A percentile compares a stretch with the other conserved stretches of the same genome.
phyloP scores from a whole-genome alignment of 106 monocot species.

The Xerophyta viscosa region DNA sequence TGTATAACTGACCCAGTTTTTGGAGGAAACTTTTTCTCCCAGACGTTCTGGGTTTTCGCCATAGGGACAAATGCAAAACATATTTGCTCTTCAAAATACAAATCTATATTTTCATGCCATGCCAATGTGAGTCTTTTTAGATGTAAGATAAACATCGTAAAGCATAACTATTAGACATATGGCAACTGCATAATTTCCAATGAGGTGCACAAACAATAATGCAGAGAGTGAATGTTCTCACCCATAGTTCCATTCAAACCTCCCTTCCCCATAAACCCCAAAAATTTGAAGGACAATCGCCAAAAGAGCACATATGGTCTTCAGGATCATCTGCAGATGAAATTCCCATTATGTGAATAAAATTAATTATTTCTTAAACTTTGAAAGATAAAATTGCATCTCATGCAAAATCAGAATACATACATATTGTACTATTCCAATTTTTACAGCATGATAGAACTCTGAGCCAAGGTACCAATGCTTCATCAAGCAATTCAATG shows the following conservation, averaged over 20 bases:
- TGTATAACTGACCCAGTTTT: too few species aligned
- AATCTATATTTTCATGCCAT: too few species aligned
- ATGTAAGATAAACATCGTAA: too few species aligned
- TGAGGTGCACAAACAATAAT: too few species aligned
- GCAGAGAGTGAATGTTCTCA: conserved; percentile 23
- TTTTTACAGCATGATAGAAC: conserved; percentile 93
- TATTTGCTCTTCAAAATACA: too few species aligned
- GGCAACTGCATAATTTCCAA: too few species aligned
- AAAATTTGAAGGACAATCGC: conserved; percentile 74
- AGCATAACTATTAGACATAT: too few species aligned
- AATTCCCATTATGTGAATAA: neutral
- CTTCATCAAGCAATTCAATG: conserved; percentile 69
- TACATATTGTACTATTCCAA: conserved; percentile 99
- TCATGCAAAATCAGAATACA: conserved; percentile 11
- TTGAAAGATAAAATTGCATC: too few species aligned
- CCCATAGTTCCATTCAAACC: conserved; percentile 94
- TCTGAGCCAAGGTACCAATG: conserved; percentile 81
- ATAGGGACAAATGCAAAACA: too few species aligned
- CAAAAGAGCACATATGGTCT: conserved; percentile 81
- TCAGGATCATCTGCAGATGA: conserved; percentile 84
- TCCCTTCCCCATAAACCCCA: conserved; percentile 95
- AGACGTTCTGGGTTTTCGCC: too few species aligned
- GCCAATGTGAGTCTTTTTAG: too few species aligned
- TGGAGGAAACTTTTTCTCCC: too few species aligned
- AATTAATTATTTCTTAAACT: neutral